Percentiles rank a stretch among this genome's conserved stretches.
Conservation (phyloP, 768 basidiomycete species). For the Butyriboletus loyo region DNA sequence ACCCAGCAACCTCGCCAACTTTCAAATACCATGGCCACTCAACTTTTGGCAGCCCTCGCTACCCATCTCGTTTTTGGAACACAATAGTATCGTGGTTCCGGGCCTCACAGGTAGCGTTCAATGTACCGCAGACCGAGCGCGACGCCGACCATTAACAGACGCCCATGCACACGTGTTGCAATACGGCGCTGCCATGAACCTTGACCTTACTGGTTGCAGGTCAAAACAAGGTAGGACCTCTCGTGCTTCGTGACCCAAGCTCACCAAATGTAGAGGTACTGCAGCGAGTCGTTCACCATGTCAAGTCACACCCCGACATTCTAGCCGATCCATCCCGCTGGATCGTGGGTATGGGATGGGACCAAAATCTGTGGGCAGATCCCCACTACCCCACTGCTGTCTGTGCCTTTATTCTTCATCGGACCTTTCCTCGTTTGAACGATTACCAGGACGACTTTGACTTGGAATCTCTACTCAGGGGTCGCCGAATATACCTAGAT, state of each 20-base stretch:
- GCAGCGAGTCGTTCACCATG: slow-evolving; percentile 54
- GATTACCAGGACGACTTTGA: slow-evolving; percentile 67
- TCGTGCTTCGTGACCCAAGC: background rate
- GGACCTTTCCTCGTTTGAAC: background rate
- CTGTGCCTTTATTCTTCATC: slow-evolving; percentile 23
- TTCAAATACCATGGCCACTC: slow-evolving; percentile 26
- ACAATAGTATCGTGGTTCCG: slow-evolving; percentile 57
- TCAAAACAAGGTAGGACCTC: slow-evolving; percentile 54
- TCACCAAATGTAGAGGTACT: slow-evolving; percentile 51
- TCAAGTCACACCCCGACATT: slow-evolving; percentile 56
- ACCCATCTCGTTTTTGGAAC: slow-evolving; percentile 24
- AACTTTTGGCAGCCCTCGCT: slow-evolving; percentile 19
- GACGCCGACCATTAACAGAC: slow-evolving; percentile 40
- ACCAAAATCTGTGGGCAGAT: slow-evolving; percentile 77
- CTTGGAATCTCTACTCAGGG: slow-evolving; percentile 60
- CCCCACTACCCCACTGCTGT: slow-evolving; percentile 72
- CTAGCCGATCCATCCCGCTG: slow-evolving; percentile 53
- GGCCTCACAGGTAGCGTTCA: slow-evolving; percentile 59
- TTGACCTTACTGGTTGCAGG: slow-evolving; percentile 55
- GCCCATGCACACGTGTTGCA: slow-evolving; percentile 77
- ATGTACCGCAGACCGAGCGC: background rate
- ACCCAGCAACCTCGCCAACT: background rate
- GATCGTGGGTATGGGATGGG: slow-evolving; percentile 92
- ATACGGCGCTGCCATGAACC: slow-evolving; percentile 65
- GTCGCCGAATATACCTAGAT: slow-evolving; percentile 66